These are phyloP conservation scores for Acer yangbiense DNA, from an alignment of 345 rosid genomes.

Conservation along the genomic window DNA sequence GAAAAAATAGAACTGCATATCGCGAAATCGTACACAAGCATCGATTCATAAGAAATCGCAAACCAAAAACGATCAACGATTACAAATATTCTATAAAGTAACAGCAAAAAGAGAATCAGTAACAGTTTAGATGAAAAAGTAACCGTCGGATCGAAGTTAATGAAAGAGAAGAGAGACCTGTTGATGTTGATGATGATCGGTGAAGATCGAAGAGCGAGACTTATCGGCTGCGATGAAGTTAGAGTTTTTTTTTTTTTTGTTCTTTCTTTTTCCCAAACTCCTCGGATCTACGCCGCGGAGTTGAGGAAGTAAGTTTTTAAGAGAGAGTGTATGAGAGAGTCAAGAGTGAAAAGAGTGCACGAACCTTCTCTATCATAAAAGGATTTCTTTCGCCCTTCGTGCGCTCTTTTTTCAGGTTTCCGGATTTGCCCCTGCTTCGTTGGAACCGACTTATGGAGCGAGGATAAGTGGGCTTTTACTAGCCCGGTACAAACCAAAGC, in stretches of 20 bases:
- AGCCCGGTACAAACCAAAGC: too few species aligned
- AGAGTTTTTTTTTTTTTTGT: conserved; percentile 25
- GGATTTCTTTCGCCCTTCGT: neutral
- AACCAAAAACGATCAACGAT: neutral
- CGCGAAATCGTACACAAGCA: neutral
- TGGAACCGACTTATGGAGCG: neutral
- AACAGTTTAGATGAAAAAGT: neutral
- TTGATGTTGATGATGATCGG: conserved; percentile 1
- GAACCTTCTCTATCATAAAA: neutral
- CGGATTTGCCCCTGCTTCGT: conserved; percentile 17
- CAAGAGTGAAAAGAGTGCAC: neutral
- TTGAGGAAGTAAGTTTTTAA: conserved; percentile 13
- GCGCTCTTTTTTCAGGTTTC: neutral
- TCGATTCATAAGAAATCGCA: neutral
- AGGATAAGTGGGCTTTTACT: too few species aligned
- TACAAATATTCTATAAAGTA: neutral
- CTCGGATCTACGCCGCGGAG: conserved; percentile 42
- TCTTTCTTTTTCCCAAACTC: conserved; percentile 37
- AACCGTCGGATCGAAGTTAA: neutral
- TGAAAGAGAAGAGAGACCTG: conserved; percentile 4
- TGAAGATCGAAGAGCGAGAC: conserved; percentile 2
- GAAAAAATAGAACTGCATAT: neutral
- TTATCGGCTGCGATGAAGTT: conserved; percentile 1
- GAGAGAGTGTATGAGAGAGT: neutral
- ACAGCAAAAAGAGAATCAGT: neutral